A percentile compares a stretch with the other conserved stretches of the same genome.
These are phyloP conservation scores for Penicillium manginii DNA, from an alignment of 495 filamentous ascomycete genomes.

Conservation along the genomic window DNA sequence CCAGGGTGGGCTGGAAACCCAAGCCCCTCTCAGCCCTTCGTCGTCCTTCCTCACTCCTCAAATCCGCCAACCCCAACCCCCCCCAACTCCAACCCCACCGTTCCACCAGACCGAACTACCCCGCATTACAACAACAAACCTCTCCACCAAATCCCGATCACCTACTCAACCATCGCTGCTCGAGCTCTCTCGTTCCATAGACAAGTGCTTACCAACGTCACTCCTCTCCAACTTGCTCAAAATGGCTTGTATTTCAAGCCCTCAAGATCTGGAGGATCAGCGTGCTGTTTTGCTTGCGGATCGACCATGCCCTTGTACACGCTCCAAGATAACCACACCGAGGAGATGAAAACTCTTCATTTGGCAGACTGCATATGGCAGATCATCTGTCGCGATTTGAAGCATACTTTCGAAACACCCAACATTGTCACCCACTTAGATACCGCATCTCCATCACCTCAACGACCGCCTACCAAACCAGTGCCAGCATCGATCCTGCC, in stretches of 20 bases:
- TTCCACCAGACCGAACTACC: conserved; percentile 12
- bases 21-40: conserved; percentile 16
- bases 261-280: conserved; percentile 5
- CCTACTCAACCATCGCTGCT: conserved; percentile 12
- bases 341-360: conserved; percentile 4
- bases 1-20: conserved; percentile 10
- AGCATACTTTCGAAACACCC: conserved; percentile 3
- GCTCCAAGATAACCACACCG: conserved; percentile 4
- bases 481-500: too few relatives aligned
- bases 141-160: conserved; percentile 12
- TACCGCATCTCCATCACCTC: neutral
- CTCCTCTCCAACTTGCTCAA: conserved; percentile 12
- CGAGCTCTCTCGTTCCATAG: conserved; percentile 9
- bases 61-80: conserved; percentile 6
- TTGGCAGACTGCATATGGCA: conserved; percentile 8
- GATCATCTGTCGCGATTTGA: conserved; percentile 8
- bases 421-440: conserved; percentile 2
- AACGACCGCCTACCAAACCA: too few relatives aligned
- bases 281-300: conserved; percentile 11
- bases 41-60: conserved; percentile 12
- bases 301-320: conserved; percentile 8
- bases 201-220: conserved; percentile 6
- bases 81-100: conserved; percentile 10
- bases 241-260: conserved; percentile 11
- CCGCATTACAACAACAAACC: conserved; percentile 13